phyloP scores from a whole-genome alignment of 768 basidiomycete species.

The Kwoniella sp. region DNA sequence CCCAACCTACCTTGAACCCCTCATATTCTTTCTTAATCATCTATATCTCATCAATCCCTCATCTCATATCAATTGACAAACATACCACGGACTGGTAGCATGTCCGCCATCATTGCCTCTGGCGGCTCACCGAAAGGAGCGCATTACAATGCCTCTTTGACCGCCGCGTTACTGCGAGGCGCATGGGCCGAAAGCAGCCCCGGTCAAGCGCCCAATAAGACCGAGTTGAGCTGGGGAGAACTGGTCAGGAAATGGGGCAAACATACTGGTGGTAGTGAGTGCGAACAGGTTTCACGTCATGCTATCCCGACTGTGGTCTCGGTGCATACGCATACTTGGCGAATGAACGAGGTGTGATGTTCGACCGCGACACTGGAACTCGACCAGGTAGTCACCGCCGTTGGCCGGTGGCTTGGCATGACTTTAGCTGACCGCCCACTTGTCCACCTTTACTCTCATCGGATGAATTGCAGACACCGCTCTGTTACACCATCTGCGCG shows the following conservation, averaged over 20 bases:
- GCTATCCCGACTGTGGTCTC: background rate
- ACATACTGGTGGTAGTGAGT: slow-evolving; percentile 55
- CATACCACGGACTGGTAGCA: background rate
- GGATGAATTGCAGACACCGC: slow-evolving; percentile 32
- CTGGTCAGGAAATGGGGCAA: slow-evolving; percentile 55
- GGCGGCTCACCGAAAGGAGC: slow-evolving; percentile 40
- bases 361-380: background rate
- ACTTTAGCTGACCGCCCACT: background rate
- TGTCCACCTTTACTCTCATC: background rate
- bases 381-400: slow-evolving; percentile 2
- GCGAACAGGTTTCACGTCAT: no score
- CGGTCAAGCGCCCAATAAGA: slow-evolving; percentile 46
- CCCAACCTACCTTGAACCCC: no score
- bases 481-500: slow-evolving; percentile 45
- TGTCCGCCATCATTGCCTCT: slow-evolving; percentile 2
- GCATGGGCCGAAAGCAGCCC: slow-evolving; percentile 46
- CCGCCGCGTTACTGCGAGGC: slow-evolving; percentile 47
- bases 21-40: no score
- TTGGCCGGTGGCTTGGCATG: slow-evolving; percentile 10
- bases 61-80: no score
- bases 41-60: no score
- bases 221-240: slow-evolving; percentile 50
- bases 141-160: slow-evolving; percentile 46
- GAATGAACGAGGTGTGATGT: no score
- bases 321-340: no score